A percentile compares a stretch with the other conserved stretches of the same genome.
phyloP scores from a whole-genome alignment of 345 rosid species.

The Salix viminalis region DNA sequence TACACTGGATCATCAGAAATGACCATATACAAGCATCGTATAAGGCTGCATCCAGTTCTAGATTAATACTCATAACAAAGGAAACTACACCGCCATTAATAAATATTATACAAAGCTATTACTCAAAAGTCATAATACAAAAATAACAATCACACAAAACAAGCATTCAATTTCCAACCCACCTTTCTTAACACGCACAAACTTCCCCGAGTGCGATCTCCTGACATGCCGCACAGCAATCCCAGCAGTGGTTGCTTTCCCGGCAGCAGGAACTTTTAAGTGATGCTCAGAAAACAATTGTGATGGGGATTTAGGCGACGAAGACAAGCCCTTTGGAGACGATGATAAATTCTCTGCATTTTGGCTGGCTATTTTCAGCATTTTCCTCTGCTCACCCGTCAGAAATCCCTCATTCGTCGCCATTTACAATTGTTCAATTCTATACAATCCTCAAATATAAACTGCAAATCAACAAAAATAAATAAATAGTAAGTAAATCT shows the following conservation, averaged over 20 bases:
- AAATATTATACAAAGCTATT: not conserved
- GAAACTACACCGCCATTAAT: not conserved
- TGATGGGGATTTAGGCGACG: constrained; percentile 49
- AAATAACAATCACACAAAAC: not conserved
- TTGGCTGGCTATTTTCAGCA: constrained; percentile 62
- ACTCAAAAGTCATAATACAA: not conserved
- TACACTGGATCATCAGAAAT: not conserved
- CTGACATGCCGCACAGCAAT: constrained; percentile 70
- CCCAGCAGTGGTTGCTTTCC: constrained; percentile 60
- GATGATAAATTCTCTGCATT: constrained; percentile 57
- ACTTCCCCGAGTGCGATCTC: constrained; percentile 83
- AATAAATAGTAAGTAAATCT: not conserved
- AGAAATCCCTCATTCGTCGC: constrained; percentile 73
- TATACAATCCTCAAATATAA: constrained; percentile 5
- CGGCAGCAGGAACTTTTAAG: constrained; percentile 57
- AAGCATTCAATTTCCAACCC: constrained; percentile 4
- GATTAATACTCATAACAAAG: not conserved
- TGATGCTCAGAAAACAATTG: constrained; percentile 58
- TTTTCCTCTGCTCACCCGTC: constrained; percentile 80
- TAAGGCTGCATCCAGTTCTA: not conserved
- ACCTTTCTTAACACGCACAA: constrained; percentile 82
- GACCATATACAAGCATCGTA: not conserved
- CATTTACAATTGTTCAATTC: constrained; percentile 41
- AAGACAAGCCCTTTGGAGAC: constrained; percentile 47
- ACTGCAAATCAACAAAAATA: not conserved